These are phyloP conservation scores for Platanthera guangdongensis DNA, from an alignment of 106 monocot genomes.

Conservation along the genomic window DNA sequence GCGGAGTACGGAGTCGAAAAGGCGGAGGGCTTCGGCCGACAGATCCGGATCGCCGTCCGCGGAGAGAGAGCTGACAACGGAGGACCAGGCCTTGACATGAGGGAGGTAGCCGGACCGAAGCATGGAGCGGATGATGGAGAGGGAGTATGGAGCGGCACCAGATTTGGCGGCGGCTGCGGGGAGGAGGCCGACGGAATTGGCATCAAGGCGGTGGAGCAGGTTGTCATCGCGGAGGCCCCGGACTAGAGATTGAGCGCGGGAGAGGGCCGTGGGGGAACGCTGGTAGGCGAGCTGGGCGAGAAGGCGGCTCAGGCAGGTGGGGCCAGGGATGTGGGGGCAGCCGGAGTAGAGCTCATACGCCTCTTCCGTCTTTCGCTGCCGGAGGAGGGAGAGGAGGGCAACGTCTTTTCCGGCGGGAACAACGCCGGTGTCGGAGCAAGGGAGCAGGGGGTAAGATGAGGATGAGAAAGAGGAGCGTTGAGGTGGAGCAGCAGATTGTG, in stretches of 20 bases:
- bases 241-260: constrained; percentile 64
- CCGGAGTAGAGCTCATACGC: constrained; percentile 42
- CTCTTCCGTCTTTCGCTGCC: constrained; percentile 53
- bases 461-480: background rate
- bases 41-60: constrained; percentile 26
- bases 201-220: constrained; percentile 68
- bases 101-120: constrained; percentile 54
- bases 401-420: constrained; percentile 13
- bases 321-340: constrained; percentile 38
- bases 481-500: background rate
- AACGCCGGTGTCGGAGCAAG: background rate
- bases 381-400: constrained; percentile 58
- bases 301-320: constrained; percentile 71
- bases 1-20: constrained; percentile 45
- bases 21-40: constrained; percentile 49
- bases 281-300: constrained; percentile 77
- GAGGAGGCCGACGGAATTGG: constrained; percentile 80
- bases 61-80: constrained; percentile 59
- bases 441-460: background rate
- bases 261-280: constrained; percentile 37
- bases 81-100: constrained; percentile 79
- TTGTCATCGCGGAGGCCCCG: constrained; percentile 44
- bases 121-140: constrained; percentile 35
- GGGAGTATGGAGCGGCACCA: constrained; percentile 22
- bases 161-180: constrained; percentile 36